These are phyloP conservation scores for Aspergillus sp. DNA, from an alignment of 2,329 filamentous ascomycete genomes.

Conservation along the genomic window DNA sequence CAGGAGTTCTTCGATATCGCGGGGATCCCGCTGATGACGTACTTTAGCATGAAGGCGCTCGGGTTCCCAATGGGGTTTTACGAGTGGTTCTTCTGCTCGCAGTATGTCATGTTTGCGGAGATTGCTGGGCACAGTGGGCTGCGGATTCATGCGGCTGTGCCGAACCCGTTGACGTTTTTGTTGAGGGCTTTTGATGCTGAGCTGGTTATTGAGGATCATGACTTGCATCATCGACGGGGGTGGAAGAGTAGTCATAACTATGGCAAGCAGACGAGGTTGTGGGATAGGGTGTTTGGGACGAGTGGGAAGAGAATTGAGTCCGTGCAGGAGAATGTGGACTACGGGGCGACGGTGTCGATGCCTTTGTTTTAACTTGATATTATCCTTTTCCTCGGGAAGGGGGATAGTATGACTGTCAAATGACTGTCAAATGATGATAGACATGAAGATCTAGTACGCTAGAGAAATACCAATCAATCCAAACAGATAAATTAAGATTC, in stretches of 20 bases:
- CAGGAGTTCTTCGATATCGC: constrained; percentile 47
- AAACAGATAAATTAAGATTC: background rate
- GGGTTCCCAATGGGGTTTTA: constrained; percentile 49
- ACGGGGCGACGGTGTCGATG: constrained; percentile 23
- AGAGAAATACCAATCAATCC: too few relatives aligned
- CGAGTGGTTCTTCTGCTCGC: constrained; percentile 49
- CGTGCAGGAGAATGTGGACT: constrained; percentile 31
- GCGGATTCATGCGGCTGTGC: constrained; percentile 33
- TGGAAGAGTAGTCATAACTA: constrained; percentile 42
- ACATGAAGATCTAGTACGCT: too few relatives aligned
- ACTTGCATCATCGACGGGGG: constrained; percentile 40
- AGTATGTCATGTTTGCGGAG: constrained; percentile 42
- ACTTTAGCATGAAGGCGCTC: constrained; percentile 34
- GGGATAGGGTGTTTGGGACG: constrained; percentile 39
- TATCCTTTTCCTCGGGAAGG: too few relatives aligned
- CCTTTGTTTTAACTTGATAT: constrained; percentile 24
- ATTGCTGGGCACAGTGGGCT: constrained; percentile 22
- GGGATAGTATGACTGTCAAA: too few relatives aligned
- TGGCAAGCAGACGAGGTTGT: constrained; percentile 41
- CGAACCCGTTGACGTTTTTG: constrained; percentile 35
- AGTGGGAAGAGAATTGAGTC: constrained; percentile 39
- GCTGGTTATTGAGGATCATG: constrained; percentile 45
- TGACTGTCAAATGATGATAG: too few relatives aligned
- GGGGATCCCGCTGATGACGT: constrained; percentile 42
- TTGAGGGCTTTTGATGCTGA: constrained; percentile 36